These are phyloP conservation scores for Cryptosporidium andersoni DNA, from an alignment of 169 alveolate species.

Conservation along the genomic window DNA sequence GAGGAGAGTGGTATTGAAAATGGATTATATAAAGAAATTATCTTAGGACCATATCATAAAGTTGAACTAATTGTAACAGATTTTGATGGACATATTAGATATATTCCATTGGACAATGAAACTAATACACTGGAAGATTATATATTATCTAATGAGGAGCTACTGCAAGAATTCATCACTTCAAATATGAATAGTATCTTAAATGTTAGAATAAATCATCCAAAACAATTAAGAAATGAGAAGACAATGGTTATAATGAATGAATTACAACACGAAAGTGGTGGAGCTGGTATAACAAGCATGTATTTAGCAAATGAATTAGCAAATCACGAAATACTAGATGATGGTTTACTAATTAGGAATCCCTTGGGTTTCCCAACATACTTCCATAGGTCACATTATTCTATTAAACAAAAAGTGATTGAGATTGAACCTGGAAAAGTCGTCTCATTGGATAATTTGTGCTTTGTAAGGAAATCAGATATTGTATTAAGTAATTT, in stretches of 20 bases:
- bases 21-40: conserved; percentile 62
- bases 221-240: conserved; percentile 37
- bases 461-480: conserved; percentile 46
- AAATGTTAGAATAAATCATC: conserved; percentile 39
- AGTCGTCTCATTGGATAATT: conserved; percentile 57
- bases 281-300: conserved; percentile 65
- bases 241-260: conserved; percentile 41
- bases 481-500: conserved; percentile 49
- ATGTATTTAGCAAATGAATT: conserved; percentile 69
- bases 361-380: conserved; percentile 63
- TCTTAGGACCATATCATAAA: conserved; percentile 56
- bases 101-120: conserved; percentile 54
- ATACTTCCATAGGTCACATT: conserved; percentile 64
- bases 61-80: conserved; percentile 66
- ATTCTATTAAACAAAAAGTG: conserved; percentile 55
- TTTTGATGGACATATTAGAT: conserved; percentile 69
- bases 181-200: conserved; percentile 64
- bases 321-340: conserved; percentile 69
- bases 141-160: conserved; percentile 60
- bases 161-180: conserved; percentile 63
- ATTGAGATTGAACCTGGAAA: conserved; percentile 68
- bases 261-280: conserved; percentile 71
- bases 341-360: conserved; percentile 55
- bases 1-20: conserved; percentile 70
- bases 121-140: conserved; percentile 57